Base-by-base conservation (phyloP, 2,329 filamentous ascomycete species). In the Penicillium palitans region DNA sequence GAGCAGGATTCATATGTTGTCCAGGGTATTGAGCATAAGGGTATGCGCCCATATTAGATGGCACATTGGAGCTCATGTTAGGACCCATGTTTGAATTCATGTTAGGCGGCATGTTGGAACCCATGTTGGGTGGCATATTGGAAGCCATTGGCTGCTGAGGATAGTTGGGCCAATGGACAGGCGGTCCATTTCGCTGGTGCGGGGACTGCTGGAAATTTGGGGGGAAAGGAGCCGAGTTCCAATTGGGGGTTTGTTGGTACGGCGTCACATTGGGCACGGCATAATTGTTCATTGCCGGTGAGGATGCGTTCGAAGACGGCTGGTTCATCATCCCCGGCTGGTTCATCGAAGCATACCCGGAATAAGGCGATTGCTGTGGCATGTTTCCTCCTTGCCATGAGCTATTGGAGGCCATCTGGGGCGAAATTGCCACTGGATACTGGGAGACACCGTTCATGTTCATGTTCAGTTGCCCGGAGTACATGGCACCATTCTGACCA, bases 21-120 rank as follows among this genome's bases (percentile, higher is more conserved):
- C 81, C 84, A 4, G 90, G 89, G 47, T 93, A 81, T 70, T 96
- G 91, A 3, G 90, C 89, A 72, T 89, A 96, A 0, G 87, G 82
- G 74, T 96, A 96, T 1, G 87, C 84, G 31, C 71, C 65, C 66
- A 72, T 59, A 81, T 69, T 74, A 24, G 87, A 84, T 24, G 71
- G 63, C 66, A 72, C 59, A 81, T 70, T 74, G 19, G 67, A 50
- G 55, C 63, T 61, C 66, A 75, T 69, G 9, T 69, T 74, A n/a
- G 67, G 52, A 55, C 71, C 64, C 66, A 72, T 59, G 81, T 69
- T 74, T 19, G 87, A 84, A 33, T 70, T 64, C 66, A 72, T 60
- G 81, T 69, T 74, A 17, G 67, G 51, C 55, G 64, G 62, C 65
- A 75, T 69, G 9, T 47, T 54, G 3, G 47, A 24, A 33, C 70